Percentiles rank a stretch among this genome's conserved stretches.
These are phyloP conservation scores for Verticillium tricorpus DNA, from an alignment of 2,329 filamentous ascomycete species.

Conservation along the genomic window DNA sequence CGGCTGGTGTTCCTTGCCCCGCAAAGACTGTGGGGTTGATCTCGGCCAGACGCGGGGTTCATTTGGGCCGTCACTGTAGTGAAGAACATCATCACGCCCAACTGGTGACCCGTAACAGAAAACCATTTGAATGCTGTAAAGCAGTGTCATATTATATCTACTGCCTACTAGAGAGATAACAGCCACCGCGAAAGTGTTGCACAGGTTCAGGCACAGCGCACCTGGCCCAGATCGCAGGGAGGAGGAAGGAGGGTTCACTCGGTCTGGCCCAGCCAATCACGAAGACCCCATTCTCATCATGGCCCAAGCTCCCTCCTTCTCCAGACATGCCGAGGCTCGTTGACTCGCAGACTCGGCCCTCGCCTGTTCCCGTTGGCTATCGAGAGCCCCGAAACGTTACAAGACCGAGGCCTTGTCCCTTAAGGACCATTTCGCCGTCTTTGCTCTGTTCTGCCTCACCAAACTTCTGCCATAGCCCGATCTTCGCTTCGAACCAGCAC, in stretches of 20 bases:
- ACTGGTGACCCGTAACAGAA: background rate
- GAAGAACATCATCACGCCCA: background rate
- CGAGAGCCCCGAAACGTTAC: background rate
- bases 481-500: background rate
- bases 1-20: background rate
- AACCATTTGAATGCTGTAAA: no score
- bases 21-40: background rate
- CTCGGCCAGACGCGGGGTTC: background rate
- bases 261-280: background rate
- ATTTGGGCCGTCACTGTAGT: background rate
- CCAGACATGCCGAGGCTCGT: constrained; percentile 1
- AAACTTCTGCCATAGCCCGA: background rate
- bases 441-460: background rate
- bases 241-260: background rate
- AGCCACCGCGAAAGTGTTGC: no score
- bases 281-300: background rate
- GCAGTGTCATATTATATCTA: no score
- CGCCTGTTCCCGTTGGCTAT: background rate
- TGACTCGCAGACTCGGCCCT: background rate
- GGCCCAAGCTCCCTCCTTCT: background rate
- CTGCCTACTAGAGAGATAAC: no score
- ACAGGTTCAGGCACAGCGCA: no score
- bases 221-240: no score
- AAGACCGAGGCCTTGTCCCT: background rate
- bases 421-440: background rate